Evolutionary conservation across 805 yeast species (phyloP), one percentile per base, ranked within the genome.

Genomic region (Saccharomycopsis sp.): DNA sequence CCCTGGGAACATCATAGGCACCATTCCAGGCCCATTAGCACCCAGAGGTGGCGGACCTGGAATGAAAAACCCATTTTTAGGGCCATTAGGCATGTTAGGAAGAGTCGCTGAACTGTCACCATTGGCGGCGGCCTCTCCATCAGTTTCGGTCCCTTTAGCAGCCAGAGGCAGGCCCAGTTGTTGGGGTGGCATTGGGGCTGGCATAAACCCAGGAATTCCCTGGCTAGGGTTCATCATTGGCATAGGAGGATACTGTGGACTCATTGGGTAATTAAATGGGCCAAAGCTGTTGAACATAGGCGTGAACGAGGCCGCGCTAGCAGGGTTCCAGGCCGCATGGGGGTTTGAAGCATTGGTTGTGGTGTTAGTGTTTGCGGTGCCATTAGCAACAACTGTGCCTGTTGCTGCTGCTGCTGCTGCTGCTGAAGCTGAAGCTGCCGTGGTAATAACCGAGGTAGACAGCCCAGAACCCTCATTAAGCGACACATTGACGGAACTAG

Each of bases 321-420:
- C 87, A 0, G 87, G 87, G 67, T 83, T 83, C 89, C 89, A 85
- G 64, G 82, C 80, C 64, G 73, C 78, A 34, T 58, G 54, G 17
- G 42, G 5, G 5, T 29, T 34, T 38, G 24, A 14, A 24, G 47
- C 14, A 15, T 19, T 17, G 23, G 42, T 54, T 5, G 9, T 29
- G 14, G 24, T 19, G 20, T 19, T 34, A 23, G 47, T 38, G 15
- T 53, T 19, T 20, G 22, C 7, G 23, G 8, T 20, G 23, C 24
- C 24, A n/a, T 49, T 49, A 22, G 8, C 24, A 2, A 22, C 12
- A n/a, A 19, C 3, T 9, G 51, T 14, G 2, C 34, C 25, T 8
- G 53, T 20, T 14, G 20, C 14, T 7, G 24, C 17, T 14, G 53
- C 49, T 5, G 38, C 12, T 29, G 5, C 38, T 12, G 38, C 12